Base-by-base conservation (phyloP, 257 asterid species). In the Solanum boliviense region DNA sequence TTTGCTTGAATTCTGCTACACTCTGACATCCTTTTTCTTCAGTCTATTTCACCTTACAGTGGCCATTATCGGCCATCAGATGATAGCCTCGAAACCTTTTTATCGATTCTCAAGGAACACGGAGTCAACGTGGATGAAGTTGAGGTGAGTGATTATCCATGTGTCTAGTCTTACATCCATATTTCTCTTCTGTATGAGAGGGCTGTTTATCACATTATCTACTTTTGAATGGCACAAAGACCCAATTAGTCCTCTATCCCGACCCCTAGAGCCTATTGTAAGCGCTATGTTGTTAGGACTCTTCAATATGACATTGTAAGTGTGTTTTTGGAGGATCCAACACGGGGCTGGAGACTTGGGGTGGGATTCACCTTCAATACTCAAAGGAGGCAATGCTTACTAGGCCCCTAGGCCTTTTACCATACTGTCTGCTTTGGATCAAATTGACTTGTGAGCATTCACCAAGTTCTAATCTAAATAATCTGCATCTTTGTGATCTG, bases 11-110 rank as follows among this genome's bases (percentile, higher is more conserved):
- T 86, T 71, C 83, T 56, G 31, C 83, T 71, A 25, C 13, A 9
- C 46, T 73, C 46, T 73, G 84, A 71, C 67, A 5, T 71, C 13
- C 35, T 52, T 86, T 44, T 72, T 39, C 89, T 85, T 35, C 93
- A 97, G 99, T 85, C 94, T 58, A 93, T 97, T 89, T 97, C 99
- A 87, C 95, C 99, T 44, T 97, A 96, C 93, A 97, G 99, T 48
- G 99, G 99, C 83, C 99, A 97, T 93, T 97, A 97, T 89, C 95
- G 91, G 88, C 99, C 99, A 79, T 93, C 98, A 2, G 98, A 96
- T 84, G 98, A 95, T 31, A 92, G 95, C 91, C 95, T 96, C 20
- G 94, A 92, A 83, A 86, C 88, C 88, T 95, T 95, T 89, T 44
- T 94, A 88, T 93, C 93, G 76, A 90, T 92, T 90, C 95, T 97